Conservation (phyloP, 441 rosid genomes). For the Daphne laureola region DNA sequence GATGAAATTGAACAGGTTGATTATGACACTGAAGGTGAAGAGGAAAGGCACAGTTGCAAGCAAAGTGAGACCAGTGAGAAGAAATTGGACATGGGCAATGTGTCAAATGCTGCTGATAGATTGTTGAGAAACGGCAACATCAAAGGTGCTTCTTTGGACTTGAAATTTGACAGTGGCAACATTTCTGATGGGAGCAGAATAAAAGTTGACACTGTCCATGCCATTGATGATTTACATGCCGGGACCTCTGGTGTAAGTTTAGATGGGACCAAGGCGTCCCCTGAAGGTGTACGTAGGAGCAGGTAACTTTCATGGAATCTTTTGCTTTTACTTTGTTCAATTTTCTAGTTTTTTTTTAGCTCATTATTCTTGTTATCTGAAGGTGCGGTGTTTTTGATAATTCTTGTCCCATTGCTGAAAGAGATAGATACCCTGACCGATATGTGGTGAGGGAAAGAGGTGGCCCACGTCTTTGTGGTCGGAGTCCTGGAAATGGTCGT, state of each 20-base stretch:
- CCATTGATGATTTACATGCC: constrained; percentile 17
- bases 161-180: constrained; percentile 16
- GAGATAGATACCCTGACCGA: constrained; percentile 21
- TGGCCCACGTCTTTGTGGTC: constrained; percentile 17
- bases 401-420: constrained; percentile 19
- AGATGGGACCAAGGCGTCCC: constrained; percentile 20
- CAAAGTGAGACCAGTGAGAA: constrained; percentile 27
- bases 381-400: constrained; percentile 23
- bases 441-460: constrained; percentile 28
- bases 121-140: constrained; percentile 11
- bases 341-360: constrained; percentile 4
- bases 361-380: constrained; percentile 17
- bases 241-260: constrained; percentile 22
- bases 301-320: constrained; percentile 20
- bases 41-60: constrained; percentile 25
- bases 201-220: constrained; percentile 22
- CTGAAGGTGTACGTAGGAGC: constrained; percentile 19
- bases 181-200: constrained; percentile 23
- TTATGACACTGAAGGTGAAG: constrained; percentile 42
- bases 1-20: constrained; percentile 40
- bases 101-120: constrained; percentile 18
- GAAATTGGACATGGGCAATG: constrained; percentile 26
- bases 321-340: not conserved
- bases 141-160: constrained; percentile 17
- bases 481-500: constrained; percentile 28